Conservation (phyloP, 257 asterid species). For the Jacaranda mimosifolia region DNA sequence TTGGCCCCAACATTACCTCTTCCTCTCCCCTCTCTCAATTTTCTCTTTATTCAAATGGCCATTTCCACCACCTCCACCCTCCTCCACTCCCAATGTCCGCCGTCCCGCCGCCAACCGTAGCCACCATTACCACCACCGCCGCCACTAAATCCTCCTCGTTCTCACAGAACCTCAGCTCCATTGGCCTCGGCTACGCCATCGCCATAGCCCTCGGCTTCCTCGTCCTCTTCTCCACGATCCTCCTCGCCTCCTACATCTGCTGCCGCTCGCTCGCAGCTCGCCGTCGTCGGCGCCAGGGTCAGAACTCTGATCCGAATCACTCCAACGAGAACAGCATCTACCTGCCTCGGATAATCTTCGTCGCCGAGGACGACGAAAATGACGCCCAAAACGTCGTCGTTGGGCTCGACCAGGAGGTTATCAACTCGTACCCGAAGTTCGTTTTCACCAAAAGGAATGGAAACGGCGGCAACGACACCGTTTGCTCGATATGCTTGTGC, state of each 20-base stretch:
- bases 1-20: slow-evolving; percentile 30
- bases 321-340: slow-evolving; percentile 68
- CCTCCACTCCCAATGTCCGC: slow-evolving; percentile 47
- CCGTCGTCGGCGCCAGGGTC: slow-evolving; percentile 63
- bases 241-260: slow-evolving; percentile 85
- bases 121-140: slow-evolving; percentile 35
- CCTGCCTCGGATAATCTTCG: slow-evolving; percentile 87
- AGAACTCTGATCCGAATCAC: slow-evolving; percentile 4
- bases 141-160: slow-evolving; percentile 30
- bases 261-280: slow-evolving; percentile 78
- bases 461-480: slow-evolving; percentile 48
- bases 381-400: slow-evolving; percentile 61
- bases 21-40: slow-evolving; percentile 10
- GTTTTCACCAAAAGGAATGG: slow-evolving; percentile 57
- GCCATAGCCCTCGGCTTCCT: slow-evolving; percentile 88
- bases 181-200: slow-evolving; percentile 82
- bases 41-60: slow-evolving; percentile 62
- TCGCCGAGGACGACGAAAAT: slow-evolving; percentile 78
- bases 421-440: slow-evolving; percentile 84
- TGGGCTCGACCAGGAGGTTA: slow-evolving; percentile 85
- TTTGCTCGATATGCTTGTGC: slow-evolving; percentile 85
- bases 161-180: slow-evolving; percentile 49
- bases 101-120: slow-evolving; percentile 43
- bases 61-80: slow-evolving; percentile 33
- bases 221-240: slow-evolving; percentile 76